phyloP scores from a whole-genome alignment of 2,329 filamentous ascomycete species.

The Trichoderma hamatum region DNA sequence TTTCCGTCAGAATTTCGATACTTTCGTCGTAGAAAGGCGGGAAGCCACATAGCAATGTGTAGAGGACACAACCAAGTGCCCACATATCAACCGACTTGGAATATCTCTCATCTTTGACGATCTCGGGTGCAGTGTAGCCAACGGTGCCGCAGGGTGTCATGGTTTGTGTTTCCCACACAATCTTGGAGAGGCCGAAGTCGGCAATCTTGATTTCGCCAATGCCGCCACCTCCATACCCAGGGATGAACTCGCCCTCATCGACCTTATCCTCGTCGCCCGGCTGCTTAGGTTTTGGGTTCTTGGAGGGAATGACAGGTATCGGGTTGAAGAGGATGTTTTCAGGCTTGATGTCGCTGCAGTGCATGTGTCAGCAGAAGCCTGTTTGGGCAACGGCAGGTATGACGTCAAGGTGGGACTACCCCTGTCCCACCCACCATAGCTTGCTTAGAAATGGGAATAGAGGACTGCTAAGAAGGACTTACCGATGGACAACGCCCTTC shows the following conservation, averaged over 20 bases:
- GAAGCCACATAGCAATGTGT: conserved; percentile 95
- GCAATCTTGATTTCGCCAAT: conserved; percentile 97
- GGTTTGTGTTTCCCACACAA: conserved; percentile 96
- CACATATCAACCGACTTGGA: conserved; percentile 99
- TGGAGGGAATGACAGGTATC: conserved; percentile 78
- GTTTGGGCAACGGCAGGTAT: conserved; percentile 30
- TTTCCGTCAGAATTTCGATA: conserved; percentile 94
- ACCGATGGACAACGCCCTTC: conserved; percentile 96
- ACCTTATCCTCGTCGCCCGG: conserved; percentile 96
- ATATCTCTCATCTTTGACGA: conserved; percentile 98
- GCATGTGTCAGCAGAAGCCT: conserved; percentile 24
- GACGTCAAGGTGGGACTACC: conserved; percentile 32
- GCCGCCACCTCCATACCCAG: conserved; percentile 79
- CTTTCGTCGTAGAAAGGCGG: conserved; percentile 98
- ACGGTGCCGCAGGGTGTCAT: conserved; percentile 99
- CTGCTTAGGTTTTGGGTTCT: conserved; percentile 75
- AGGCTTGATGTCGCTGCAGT: conserved; percentile 87
- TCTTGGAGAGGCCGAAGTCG: conserved; percentile 95
- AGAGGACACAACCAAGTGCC: conserved; percentile 94
- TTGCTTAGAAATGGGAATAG: conserved; percentile 20
- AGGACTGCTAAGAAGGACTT: conserved; percentile 42
- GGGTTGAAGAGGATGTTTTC: conserved; percentile 96
- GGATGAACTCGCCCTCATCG: conserved; percentile 91
- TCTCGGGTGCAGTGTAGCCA: conserved; percentile 96
- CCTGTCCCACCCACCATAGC: conserved; percentile 4